Evolutionary conservation across 176 grass and related monocot genomes (phyloP), one percentile per base, ranked within the genome.

Genomic region (Avena sativa): DNA sequence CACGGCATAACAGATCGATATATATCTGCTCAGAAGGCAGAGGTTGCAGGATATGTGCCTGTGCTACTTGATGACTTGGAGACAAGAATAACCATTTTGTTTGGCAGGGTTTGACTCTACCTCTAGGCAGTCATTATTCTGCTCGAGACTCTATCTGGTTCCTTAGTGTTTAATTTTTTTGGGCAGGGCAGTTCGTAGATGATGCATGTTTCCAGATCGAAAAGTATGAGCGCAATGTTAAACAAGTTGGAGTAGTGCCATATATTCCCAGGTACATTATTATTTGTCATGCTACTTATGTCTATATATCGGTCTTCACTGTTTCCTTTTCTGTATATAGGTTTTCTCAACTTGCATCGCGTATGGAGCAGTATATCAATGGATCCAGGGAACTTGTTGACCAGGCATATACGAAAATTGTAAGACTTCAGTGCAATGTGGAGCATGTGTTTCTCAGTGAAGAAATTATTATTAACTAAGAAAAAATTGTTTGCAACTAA

Each of bases 371-470:
- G 84, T 94, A 96, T 74, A 84, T 93, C 63, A 93, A 94, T 82
- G 92, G 96, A 46, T 94, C 93, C n/a, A 91, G 96, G 83, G 96
- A 98, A 91, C 84, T 98, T 61, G 89, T 96, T 79, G 96, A 98
- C 61, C 92, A 94, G 53, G 93, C 96, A 70, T 98, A 96, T 89
- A 93, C 87, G 34, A 96, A 98, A 92, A 94, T 98, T 61, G 93
- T 98, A 88, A 85, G 92, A 71, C 15, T 51, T 80, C 80, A 60
- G 28, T 79, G 28, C 20, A 57, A 43, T 14, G 38, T 5, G 44
- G 48, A 84, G 74, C 12, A 46, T 71, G 4, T 26, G 1, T 43
- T 52, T 20, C 6, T 63, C 47, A 51, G n/a, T 10, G 32, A 76
- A 30, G 11, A 81, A 71, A 50, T 53, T 76, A 71, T 38, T 23